Evolutionary conservation across 257 asterid species (phyloP).

Genomic region (Mitragyna speciosa): DNA sequence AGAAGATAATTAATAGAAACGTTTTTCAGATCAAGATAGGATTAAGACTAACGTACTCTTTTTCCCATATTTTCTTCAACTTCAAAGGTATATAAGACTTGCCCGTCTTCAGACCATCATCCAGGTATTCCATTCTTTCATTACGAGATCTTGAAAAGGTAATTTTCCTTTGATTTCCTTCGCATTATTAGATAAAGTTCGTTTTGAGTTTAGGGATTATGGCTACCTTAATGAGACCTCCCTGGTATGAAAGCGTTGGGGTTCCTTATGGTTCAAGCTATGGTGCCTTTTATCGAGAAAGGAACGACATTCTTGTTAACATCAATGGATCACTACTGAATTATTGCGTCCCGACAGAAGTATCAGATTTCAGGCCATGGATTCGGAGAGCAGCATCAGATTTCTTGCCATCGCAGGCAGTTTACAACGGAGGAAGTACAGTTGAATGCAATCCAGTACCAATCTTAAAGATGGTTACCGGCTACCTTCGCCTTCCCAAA

Average conservation of each 20-base stretch:
- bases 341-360: neutral
- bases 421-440: too few relatives aligned
- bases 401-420: neutral
- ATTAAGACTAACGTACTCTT: too few relatives aligned
- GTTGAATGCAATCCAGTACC: too few relatives aligned
- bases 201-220: neutral
- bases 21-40: too few relatives aligned
- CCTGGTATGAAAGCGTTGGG: neutral
- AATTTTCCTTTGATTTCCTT: neutral
- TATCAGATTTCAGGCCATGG: neutral
- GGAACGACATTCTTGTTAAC: neutral
- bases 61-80: too few relatives aligned
- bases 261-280: neutral
- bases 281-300: neutral
- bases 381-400: neutral
- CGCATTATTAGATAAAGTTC: neutral
- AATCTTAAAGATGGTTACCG: neutral
- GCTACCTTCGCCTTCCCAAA: constrained; percentile 13
- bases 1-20: too few relatives aligned
- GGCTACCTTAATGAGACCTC: neutral
- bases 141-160: neutral
- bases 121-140: too few relatives aligned
- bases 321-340: neutral
- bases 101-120: too few relatives aligned
- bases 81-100: too few relatives aligned